Percentiles rank a stretch among this genome's conserved stretches.
phyloP scores from a whole-genome alignment of 2,329 filamentous ascomycete genomes.

The Plenodomus tracheiphilus region DNA sequence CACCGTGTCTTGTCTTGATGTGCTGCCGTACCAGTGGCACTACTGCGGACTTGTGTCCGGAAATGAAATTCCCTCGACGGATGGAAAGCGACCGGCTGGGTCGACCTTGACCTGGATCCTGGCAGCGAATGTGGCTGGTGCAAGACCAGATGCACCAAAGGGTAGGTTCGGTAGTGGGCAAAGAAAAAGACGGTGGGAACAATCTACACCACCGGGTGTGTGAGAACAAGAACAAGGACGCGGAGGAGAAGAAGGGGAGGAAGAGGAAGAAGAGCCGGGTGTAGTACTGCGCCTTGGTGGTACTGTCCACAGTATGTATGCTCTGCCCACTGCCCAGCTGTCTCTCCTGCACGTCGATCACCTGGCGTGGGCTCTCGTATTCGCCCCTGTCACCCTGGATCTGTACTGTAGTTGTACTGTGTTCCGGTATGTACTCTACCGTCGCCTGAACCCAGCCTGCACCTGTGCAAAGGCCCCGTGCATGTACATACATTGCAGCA shows the following conservation, averaged over 20 bases:
- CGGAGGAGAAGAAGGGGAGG: conserved; percentile 15
- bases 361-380: not conserved
- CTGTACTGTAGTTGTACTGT: too few species aligned
- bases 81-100: conserved; percentile 10
- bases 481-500: not conserved
- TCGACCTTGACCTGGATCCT: not conserved
- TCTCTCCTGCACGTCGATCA: not conserved
- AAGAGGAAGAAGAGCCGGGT: too few species aligned
- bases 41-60: conserved; percentile 16
- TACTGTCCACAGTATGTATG: too few species aligned
- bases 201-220: conserved; percentile 27
- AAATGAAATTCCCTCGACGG: conserved; percentile 6
- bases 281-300: too few species aligned
- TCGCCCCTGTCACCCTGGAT: not conserved
- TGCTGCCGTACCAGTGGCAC: conserved; percentile 16
- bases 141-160: not conserved
- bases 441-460: too few species aligned
- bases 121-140: not conserved
- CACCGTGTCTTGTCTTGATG: conserved; percentile 9
- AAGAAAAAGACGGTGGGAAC: conserved; percentile 11
- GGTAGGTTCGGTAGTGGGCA: too few species aligned
- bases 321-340: too few species aligned
- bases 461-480: too few species aligned
- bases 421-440: too few species aligned
- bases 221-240: conserved; percentile 13